These are phyloP conservation scores for Metarhizium album DNA, from an alignment of 2,329 filamentous ascomycete species.

Conservation along the genomic window DNA sequence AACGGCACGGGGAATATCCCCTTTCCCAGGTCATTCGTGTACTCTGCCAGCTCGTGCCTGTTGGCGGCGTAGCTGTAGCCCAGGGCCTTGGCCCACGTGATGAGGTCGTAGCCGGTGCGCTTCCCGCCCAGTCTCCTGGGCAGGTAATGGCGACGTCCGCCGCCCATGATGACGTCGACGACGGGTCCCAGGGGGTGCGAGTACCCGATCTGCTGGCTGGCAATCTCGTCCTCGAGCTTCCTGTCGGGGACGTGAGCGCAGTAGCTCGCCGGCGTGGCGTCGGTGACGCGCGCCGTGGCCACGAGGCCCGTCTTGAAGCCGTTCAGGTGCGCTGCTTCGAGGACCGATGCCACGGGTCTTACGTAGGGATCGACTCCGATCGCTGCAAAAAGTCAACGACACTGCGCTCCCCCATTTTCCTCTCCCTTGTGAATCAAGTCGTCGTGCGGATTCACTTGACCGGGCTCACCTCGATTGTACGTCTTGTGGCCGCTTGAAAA, in stretches of 20 bases:
- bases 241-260: no score
- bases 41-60: no score
- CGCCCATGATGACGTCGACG: constrained; percentile 14
- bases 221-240: constrained; percentile 13
- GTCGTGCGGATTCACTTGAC: no score
- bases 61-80: no score
- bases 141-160: constrained; percentile 14
- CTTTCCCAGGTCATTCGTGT: no score
- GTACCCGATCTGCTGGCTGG: constrained; percentile 14
- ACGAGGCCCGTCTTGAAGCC: constrained; percentile 15
- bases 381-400: no score
- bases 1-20: no score
- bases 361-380: constrained; percentile 13
- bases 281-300: constrained; percentile 14
- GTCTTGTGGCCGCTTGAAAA: constrained; percentile 15
- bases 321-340: constrained; percentile 15
- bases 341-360: constrained; percentile 13
- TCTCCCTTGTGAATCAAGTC: no score
- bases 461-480: constrained; percentile 10
- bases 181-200: constrained; percentile 13
- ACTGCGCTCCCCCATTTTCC: no score
- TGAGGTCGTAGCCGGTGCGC: no score
- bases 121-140: constrained; percentile 10
- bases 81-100: no score
- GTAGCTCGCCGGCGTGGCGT: constrained; percentile 12